phyloP scores from a whole-genome alignment of 257 asterid genomes.

The Scutellaria baicalensis region DNA sequence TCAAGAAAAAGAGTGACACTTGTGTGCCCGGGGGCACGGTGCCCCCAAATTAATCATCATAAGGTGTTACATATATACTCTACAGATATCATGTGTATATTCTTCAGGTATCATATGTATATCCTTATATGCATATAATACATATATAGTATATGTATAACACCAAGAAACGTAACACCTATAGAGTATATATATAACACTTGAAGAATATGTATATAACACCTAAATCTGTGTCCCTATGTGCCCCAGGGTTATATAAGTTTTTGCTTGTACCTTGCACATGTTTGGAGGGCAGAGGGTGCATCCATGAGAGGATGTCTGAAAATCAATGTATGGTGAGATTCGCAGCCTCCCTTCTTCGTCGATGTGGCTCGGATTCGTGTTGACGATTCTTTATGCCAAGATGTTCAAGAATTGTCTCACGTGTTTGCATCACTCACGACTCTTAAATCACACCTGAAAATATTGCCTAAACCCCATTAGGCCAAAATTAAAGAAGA shows the following conservation, averaged over 20 bases:
- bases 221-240: no score
- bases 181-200: no score
- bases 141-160: no score
- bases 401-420: conserved; percentile 65
- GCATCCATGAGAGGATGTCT: conserved; percentile 53
- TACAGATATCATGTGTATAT: no score
- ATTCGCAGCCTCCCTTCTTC: conserved; percentile 62
- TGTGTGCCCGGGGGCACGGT: no score
- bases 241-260: no score
- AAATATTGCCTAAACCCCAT: not conserved
- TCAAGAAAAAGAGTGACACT: not conserved
- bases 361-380: conserved; percentile 62
- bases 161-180: no score
- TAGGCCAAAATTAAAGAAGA: not conserved
- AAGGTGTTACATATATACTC: no score
- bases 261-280: conserved; percentile 96
- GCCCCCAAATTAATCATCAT: no score
- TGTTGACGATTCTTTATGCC: conserved; percentile 48
- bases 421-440: conserved; percentile 84
- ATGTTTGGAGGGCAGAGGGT: conserved; percentile 66
- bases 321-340: conserved; percentile 60
- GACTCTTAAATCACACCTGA: conserved; percentile 76
- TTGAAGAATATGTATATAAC: no score
- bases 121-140: no score
- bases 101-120: no score